These are phyloP conservation scores for Tuber borchii DNA, from an alignment of 495 filamentous ascomycete genomes.

Conservation along the genomic window DNA sequence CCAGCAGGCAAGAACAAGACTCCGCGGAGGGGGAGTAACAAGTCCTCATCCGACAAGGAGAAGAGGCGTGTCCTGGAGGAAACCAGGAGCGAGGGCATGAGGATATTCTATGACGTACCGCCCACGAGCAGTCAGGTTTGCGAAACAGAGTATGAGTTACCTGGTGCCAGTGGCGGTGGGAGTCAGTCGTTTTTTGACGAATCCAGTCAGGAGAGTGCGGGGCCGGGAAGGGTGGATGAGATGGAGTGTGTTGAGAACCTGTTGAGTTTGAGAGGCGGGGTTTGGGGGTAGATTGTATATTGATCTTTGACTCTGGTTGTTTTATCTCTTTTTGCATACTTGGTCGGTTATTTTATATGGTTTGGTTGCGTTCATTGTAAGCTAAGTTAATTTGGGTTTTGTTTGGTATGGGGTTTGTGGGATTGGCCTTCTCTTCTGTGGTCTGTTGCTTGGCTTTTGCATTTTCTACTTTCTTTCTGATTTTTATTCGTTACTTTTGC, in stretches of 20 bases:
- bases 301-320: not conserved
- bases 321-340: not conserved
- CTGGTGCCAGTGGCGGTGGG: not conserved
- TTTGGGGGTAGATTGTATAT: slow-evolving; percentile 28
- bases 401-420: not conserved
- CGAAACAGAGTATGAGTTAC: slow-evolving; percentile 11
- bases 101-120: slow-evolving; percentile 6
- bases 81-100: slow-evolving; percentile 8
- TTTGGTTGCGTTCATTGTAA: not conserved
- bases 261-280: slow-evolving; percentile 37
- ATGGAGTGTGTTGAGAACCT: slow-evolving; percentile 42
- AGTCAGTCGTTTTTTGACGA: slow-evolving; percentile 21
- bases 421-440: not conserved
- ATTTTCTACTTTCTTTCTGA: not conserved
- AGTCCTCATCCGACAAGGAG: not conserved
- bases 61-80: slow-evolving; percentile 14
- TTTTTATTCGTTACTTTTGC: not conserved
- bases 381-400: not conserved
- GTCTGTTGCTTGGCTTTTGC: not conserved
- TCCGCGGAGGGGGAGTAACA: slow-evolving; percentile 12
- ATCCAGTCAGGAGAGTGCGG: slow-evolving; percentile 16
- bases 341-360: not conserved
- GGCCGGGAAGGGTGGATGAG: slow-evolving; percentile 29
- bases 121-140: slow-evolving; percentile 16
- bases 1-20: slow-evolving; percentile 5